Evolutionary conservation across 331 rosid genomes (phyloP), one percentile per base, ranked within the genome.

Genomic region (Telfairia occidentalis): DNA sequence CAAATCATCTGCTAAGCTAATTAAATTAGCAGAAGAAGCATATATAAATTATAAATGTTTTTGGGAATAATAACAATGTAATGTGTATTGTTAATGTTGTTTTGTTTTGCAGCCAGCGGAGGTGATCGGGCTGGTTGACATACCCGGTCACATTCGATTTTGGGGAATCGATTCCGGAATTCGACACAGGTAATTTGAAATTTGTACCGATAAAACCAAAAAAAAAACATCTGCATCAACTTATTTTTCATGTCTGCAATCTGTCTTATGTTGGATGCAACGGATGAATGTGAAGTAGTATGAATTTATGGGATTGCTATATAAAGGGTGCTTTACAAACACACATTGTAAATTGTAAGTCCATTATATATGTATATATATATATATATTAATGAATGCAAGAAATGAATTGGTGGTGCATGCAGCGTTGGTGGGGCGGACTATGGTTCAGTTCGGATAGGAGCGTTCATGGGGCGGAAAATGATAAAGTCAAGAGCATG

Each of bases 121-220:
- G 87, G 96, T 95, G 75, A 82, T 95, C 67, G 99, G 99, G 40
- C 96, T 92, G 40, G 99, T 92, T 26, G 97, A 95, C 79, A 92
- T 95, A 80, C 97, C 97, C 15, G 74, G 21, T 75, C 97, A 95
- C 61, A 86, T 95, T 58, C 85, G 96, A 7, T 82, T 95, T 34
- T 95, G 99, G 99, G 99, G 99, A 83, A 85, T 95, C 57, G 99
- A 95, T 89, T 95, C 99, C 38, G 97, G 99, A 82, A 92, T 95
- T 79, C 83, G 91, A 80, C 97, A 95, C 86, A 91, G 98, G 98
- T 91, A 49, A 5, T 49, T 5, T 16, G 21, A 49, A 49, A 49
- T 4, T 48, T 49, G 23, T 18, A 49, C 23, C 5, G 5, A 4
- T 37, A 13, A 57, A 57, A 57, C 64, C 64, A 12, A 28, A 57